Base-by-base conservation (phyloP, 179 eudicot genomes). In the Carnegiea gigantea region DNA sequence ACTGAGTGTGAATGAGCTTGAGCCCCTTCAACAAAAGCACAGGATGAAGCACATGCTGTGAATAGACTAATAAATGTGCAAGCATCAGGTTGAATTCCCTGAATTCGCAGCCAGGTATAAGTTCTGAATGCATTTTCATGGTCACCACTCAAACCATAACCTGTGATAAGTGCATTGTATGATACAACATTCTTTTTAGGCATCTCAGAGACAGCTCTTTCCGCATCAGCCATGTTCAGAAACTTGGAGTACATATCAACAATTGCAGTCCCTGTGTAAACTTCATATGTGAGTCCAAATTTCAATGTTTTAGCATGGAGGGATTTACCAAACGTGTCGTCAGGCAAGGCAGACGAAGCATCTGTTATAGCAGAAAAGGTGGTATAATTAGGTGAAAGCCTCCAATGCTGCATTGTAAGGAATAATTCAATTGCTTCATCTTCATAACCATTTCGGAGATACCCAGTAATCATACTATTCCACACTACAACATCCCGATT, bases 391-490 rank as follows among this genome's bases (percentile, higher is more conserved):
- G 92, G 88, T 5, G 17, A 57, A 77, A 88, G 53, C 71, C 86
- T 87, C 12, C 65, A 44, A 17, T 60, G 73, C 33, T 79, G 85
- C 92, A 89, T 88, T 77, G 74, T 76, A 73, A 82, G 43, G 70
- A 87, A 85, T 65, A 90, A 82, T 11, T 77, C 78, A 73, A 90
- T 53, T 18, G 89, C 91, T 82, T 84, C 89, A 30, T 84, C 82
- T 76, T 83, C 92, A 81, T 75, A 82, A 49, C 81, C 88, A 83
- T 90, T 86, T 40, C 82, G 89, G 12, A 89, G 81, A 85, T 85
- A 89, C 30, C 88, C 88, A 64, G 75, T 84, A 79, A 90, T 89
- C 87, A 90, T 83, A 9, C 89, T 85, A 83, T 90, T 90, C 91
- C 91, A 90, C 65, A 86, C 89, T 13, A 90, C 91, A 75, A 83